Conservation (phyloP, 768 basidiomycete genomes). For the Pleurotus eryngii region DNA sequence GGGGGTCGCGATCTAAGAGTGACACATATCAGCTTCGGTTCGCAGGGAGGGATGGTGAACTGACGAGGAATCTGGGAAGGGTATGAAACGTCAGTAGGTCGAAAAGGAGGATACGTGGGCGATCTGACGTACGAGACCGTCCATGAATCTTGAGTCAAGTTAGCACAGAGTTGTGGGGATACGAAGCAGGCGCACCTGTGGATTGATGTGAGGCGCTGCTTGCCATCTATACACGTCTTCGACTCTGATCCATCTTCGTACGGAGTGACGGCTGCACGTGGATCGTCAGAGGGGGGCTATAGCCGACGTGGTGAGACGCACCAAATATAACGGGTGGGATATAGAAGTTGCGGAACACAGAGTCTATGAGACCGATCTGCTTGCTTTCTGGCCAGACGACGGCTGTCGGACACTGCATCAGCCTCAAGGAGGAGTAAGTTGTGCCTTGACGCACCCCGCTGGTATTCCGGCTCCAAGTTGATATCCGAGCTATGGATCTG, state of each 20-base stretch:
- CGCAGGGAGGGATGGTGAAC: conserved; percentile 9
- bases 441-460: conserved; percentile 47
- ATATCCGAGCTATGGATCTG: conserved; percentile 65
- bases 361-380: conserved; percentile 61
- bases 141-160: conserved; percentile 42
- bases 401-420: conserved; percentile 28
- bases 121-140: conserved; percentile 46
- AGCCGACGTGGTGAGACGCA: conserved; percentile 21
- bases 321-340: conserved; percentile 69
- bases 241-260: conserved; percentile 56
- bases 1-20: conserved; percentile 51
- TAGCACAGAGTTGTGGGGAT: not conserved
- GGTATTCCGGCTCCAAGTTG: conserved; percentile 74
- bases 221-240: conserved; percentile 67
- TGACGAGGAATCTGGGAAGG: conserved; percentile 40
- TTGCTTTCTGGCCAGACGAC: conserved; percentile 65
- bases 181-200: conserved; percentile 36
- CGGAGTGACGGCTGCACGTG: conserved; percentile 41
- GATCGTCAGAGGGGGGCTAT: conserved; percentile 37
- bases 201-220: conserved; percentile 68
- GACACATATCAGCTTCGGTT: not conserved
- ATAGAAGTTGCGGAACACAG: conserved; percentile 59
- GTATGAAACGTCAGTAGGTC: conserved; percentile 2
- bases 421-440: no score
- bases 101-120: conserved; percentile 2